These are phyloP conservation scores for Camellia lanceoleosa DNA, from an alignment of 148 eudicot species.

Conservation along the genomic window DNA sequence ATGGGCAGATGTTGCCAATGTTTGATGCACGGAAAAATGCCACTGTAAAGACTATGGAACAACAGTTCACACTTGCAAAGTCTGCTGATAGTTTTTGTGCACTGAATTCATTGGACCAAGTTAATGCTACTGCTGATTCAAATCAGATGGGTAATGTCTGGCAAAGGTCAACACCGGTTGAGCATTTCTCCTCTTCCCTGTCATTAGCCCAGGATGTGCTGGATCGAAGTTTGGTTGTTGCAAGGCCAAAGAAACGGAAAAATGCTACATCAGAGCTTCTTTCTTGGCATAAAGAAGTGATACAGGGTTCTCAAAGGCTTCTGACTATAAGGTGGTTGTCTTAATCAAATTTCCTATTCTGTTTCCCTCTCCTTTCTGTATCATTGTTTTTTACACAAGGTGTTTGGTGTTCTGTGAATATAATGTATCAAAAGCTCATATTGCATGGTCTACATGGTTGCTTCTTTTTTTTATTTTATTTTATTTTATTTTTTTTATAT, in stretches of 20 bases:
- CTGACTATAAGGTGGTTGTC: constrained; percentile 52
- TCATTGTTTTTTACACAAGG: constrained; percentile 16
- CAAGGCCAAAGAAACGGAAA: constrained; percentile 67
- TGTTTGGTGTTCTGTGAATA: constrained; percentile 14
- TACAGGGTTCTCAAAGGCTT: constrained; percentile 36
- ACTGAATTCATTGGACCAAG: constrained; percentile 32
- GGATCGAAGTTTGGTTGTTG: constrained; percentile 26
- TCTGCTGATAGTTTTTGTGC: constrained; percentile 32
- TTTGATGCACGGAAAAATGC: constrained; percentile 37
- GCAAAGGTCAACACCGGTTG: constrained; percentile 33
- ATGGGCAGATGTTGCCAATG: constrained; percentile 61
- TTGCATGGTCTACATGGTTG: background rate
- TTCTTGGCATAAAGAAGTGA: constrained; percentile 72
- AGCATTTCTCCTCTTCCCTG: constrained; percentile 34
- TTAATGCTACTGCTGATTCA: constrained; percentile 35
- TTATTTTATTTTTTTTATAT: no score
- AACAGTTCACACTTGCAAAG: constrained; percentile 38
- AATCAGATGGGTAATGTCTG: constrained; percentile 31
- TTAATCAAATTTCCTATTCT: background rate
- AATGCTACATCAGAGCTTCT: constrained; percentile 49
- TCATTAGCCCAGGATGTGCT: constrained; percentile 31
- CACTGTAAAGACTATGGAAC: constrained; percentile 39
- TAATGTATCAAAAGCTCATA: background rate
- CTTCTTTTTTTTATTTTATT: background rate
- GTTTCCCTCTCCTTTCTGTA: background rate